Conservation (phyloP, 2,329 filamentous ascomycete species). For the Magnaporthiopsis incrustans region DNA sequence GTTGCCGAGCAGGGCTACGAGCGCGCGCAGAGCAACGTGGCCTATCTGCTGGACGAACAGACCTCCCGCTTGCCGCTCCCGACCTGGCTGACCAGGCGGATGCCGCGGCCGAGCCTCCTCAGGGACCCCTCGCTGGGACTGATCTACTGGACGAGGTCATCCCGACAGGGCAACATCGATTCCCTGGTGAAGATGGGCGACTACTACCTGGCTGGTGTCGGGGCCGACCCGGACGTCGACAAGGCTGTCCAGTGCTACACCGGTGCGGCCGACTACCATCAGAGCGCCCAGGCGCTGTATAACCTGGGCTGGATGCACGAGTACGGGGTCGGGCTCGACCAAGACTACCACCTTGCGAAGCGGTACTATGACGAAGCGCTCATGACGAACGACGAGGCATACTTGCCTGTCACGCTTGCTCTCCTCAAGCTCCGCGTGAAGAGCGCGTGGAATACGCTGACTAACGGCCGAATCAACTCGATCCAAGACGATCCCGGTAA, state of each 20-base stretch:
- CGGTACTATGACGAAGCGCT: constrained; percentile 90
- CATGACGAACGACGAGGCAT: constrained; percentile 87
- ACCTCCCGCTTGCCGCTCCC: constrained; percentile 53
- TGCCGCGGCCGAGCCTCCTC: constrained; percentile 28
- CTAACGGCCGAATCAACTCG: constrained; percentile 81
- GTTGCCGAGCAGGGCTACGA: constrained; percentile 92
- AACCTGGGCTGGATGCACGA: constrained; percentile 99
- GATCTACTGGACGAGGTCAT: constrained; percentile 91
- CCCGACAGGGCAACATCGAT: constrained; percentile 87
- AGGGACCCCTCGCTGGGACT: constrained; percentile 59
- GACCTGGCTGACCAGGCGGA: constrained; percentile 17
- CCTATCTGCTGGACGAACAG: constrained; percentile 72
- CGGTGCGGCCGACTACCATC: constrained; percentile 81
- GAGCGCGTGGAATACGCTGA: constrained; percentile 92
- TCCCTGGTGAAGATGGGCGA: constrained; percentile 97
- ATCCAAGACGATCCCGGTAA: constrained; percentile 84
- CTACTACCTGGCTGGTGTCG: constrained; percentile 83
- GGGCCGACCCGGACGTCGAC: constrained; percentile 61
- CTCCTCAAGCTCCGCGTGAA: constrained; percentile 75
- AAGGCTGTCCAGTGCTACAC: constrained; percentile 93
- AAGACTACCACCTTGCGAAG: constrained; percentile 96
- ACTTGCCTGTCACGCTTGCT: constrained; percentile 83
- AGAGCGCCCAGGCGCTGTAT: constrained; percentile 91
- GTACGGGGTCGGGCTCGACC: constrained; percentile 83
- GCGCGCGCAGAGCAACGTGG: constrained; percentile 81